Conservation (phyloP, 2,329 filamentous ascomycete species). For the Chaetomiaceae sp. region DNA sequence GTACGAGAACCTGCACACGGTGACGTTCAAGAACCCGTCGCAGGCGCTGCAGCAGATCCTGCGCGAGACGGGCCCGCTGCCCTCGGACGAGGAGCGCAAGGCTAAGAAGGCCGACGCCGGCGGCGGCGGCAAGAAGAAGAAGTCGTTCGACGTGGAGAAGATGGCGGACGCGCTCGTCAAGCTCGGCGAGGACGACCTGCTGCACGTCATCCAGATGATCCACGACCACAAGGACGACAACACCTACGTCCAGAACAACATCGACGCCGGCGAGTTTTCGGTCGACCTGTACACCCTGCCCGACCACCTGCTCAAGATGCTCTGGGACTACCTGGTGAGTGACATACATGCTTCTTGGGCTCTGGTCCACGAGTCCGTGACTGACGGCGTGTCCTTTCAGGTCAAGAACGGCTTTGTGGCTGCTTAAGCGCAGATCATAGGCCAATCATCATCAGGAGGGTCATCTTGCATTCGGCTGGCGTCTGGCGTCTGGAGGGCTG, state of each 20-base stretch:
- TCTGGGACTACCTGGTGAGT: conserved; percentile 77
- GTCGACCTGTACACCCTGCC: conserved; percentile 98
- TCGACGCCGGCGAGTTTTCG: conserved; percentile 96
- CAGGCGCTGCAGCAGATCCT: conserved; percentile 73
- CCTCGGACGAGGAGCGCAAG: conserved; percentile 61
- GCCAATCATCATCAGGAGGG: not conserved
- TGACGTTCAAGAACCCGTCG: conserved; percentile 90
- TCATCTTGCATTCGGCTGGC: conserved; percentile 14
- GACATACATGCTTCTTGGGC: too few species aligned
- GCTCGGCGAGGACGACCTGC: conserved; percentile 83
- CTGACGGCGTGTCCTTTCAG: conserved; percentile 1
- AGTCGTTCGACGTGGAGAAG: conserved; percentile 86
- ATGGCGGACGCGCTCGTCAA: conserved; percentile 86
- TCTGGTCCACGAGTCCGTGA: too few species aligned
- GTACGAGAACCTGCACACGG: conserved; percentile 76
- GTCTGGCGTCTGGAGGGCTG: conserved; percentile 15
- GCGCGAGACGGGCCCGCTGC: conserved; percentile 79
- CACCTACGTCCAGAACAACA: conserved; percentile 94
- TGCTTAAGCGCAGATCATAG: conserved; percentile 1
- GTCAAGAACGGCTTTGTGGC: conserved; percentile 14
- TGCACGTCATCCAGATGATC: conserved; percentile 95
- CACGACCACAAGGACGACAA: conserved; percentile 94
- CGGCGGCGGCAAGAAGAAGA: conserved; percentile 70
- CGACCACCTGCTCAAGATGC: conserved; percentile 79
- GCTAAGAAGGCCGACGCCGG: conserved; percentile 60